phyloP scores from a whole-genome alignment of 495 filamentous ascomycete genomes.

The Elaphomyces granulatus region DNA sequence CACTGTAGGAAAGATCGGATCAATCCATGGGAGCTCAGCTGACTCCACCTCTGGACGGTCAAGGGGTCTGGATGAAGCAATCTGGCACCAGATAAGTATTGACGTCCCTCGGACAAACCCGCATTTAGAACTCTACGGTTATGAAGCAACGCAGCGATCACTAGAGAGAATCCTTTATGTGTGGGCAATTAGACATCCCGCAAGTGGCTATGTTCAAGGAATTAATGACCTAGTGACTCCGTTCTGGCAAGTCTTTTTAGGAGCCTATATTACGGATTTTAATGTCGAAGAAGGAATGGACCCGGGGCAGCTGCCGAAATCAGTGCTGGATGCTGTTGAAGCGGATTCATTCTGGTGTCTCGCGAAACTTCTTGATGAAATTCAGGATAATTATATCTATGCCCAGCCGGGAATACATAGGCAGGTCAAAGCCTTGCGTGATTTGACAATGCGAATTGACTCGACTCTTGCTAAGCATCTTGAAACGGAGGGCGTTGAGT shows the following conservation, averaged over 20 bases:
- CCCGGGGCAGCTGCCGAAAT: conserved; percentile 77
- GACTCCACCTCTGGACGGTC: conserved; percentile 32
- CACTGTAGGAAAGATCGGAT: conserved; percentile 13
- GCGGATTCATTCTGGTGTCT: conserved; percentile 98
- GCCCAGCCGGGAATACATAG: conserved; percentile 93
- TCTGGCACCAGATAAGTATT: conserved; percentile 99
- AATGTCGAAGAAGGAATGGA: conserved; percentile 92
- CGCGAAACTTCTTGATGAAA: conserved; percentile 90
- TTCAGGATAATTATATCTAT: conserved; percentile 97
- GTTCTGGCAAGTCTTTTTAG: conserved; percentile 95
- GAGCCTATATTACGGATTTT: conserved; percentile 82
- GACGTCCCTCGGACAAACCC: conserved; percentile 96
- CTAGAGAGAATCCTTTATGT: conserved; percentile 91
- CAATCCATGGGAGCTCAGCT: conserved; percentile 15
- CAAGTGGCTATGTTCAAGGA: conserved; percentile 94
- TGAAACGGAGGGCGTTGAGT: conserved; percentile 81
- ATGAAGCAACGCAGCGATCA: conserved; percentile 88
- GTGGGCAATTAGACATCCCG: conserved; percentile 94
- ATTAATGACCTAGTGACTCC: conserved; percentile 97
- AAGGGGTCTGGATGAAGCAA: conserved; percentile 78
- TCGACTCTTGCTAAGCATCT: conserved; percentile 71
- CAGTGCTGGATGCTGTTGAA: conserved; percentile 92
- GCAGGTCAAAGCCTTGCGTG: conserved; percentile 74
- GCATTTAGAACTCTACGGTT: conserved; percentile 84
- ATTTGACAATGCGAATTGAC: conserved; percentile 84